A percentile compares a stretch with the other conserved stretches of the same genome.
These are phyloP conservation scores for Pythium aristosporum DNA, from an alignment of 352 stramenopile genomes.

Conservation along the genomic window DNA sequence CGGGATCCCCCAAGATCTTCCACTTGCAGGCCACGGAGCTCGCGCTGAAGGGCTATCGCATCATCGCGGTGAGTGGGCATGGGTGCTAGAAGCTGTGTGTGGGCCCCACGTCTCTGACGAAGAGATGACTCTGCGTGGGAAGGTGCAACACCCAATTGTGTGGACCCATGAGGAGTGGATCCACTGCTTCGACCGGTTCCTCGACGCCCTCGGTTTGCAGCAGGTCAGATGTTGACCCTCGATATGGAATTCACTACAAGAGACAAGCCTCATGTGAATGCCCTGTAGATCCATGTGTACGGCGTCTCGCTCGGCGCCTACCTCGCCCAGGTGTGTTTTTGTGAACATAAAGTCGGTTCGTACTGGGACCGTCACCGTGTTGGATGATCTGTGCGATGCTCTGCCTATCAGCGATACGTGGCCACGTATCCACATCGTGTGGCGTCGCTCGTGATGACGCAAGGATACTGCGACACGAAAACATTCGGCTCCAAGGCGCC, in stretches of 20 bases:
- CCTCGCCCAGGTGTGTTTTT: constrained; percentile 51
- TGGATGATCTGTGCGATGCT: background rate
- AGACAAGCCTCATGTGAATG: background rate
- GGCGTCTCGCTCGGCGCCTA: constrained; percentile 69
- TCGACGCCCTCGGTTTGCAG: constrained; percentile 57
- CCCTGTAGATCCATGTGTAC: constrained; percentile 56
- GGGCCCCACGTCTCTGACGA: background rate
- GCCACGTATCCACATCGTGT: constrained; percentile 60
- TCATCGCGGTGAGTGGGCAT: constrained; percentile 45
- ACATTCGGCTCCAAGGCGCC: constrained; percentile 44
- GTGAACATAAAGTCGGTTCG: background rate
- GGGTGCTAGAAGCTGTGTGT: background rate
- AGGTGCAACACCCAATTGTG: constrained; percentile 70
- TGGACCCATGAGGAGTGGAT: constrained; percentile 85
- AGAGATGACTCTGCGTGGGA: background rate
- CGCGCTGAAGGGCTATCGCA: constrained; percentile 56
- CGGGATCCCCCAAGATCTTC: constrained; percentile 51
- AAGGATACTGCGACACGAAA: constrained; percentile 60
- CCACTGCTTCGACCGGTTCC: constrained; percentile 78
- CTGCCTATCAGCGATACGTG: constrained; percentile 41
- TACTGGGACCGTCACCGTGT: background rate
- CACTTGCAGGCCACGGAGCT: constrained; percentile 56
- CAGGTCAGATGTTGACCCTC: constrained; percentile 14
- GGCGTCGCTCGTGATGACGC: constrained; percentile 57
- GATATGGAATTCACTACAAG: background rate